Percentiles rank a stretch among this genome's conserved stretches.
Evolutionary conservation across 1,284 basidiomycete species (phyloP).

Genomic region (Singerocomus rubriflavus): DNA sequence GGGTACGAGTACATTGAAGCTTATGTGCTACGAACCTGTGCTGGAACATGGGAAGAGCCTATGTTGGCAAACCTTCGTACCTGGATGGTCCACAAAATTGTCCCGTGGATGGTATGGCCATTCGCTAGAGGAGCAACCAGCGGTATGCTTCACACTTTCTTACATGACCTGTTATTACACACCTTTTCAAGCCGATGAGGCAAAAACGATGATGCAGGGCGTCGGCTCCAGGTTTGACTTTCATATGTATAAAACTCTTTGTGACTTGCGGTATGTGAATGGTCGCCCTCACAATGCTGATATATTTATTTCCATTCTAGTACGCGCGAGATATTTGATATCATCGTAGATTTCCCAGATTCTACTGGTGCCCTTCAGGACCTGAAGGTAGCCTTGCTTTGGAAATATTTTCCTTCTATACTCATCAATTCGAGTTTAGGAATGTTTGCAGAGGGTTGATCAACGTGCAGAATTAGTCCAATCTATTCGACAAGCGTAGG

Average conservation of each 20-base stretch:
- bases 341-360: constrained; percentile 92
- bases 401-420: not conserved
- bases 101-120: constrained; percentile 80
- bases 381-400: constrained; percentile 57
- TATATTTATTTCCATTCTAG: constrained; percentile 39
- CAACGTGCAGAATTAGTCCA: constrained; percentile 70
- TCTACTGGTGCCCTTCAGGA: constrained; percentile 87
- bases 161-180: constrained; percentile 22
- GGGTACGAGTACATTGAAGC: constrained; percentile 83
- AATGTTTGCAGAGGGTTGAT: constrained; percentile 77
- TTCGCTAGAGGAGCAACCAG: constrained; percentile 65
- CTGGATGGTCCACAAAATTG: constrained; percentile 78
- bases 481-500: constrained; percentile 68
- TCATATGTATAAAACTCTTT: constrained; percentile 85
- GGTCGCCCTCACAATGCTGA: not conserved
- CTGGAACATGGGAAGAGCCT: constrained; percentile 65
- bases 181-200: constrained; percentile 57
- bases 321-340: constrained; percentile 89
- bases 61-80: constrained; percentile 59
- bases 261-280: constrained; percentile 70
- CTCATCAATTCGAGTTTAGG: constrained; percentile 37
- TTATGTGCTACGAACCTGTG: constrained; percentile 64
- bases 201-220: constrained; percentile 68
- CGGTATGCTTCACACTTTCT: constrained; percentile 39
- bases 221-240: constrained; percentile 89